Conservation (phyloP, 352 stramenopile species). For the Phytophthora rubi region DNA sequence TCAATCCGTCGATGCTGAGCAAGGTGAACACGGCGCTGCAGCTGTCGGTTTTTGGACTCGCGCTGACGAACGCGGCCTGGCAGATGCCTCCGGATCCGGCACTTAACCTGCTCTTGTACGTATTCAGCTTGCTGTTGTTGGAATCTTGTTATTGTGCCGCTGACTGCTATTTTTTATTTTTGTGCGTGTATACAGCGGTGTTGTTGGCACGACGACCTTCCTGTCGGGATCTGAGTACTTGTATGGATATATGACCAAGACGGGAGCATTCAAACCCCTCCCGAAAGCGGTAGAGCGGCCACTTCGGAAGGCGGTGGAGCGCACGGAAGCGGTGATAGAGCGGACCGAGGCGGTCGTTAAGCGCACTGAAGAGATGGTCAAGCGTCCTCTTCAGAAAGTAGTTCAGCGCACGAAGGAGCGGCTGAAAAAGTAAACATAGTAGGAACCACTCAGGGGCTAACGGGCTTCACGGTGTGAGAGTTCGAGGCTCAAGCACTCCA, state of each 20-base stretch:
- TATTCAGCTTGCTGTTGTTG: slow-evolving; percentile 6
- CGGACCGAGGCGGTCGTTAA: slow-evolving; percentile 38
- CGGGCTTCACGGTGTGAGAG: not conserved
- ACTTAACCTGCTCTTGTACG: slow-evolving; percentile 73
- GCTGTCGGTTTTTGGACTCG: slow-evolving; percentile 73
- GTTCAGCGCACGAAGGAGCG: slow-evolving; percentile 37
- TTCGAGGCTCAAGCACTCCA: not conserved
- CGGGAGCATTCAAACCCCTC: slow-evolving; percentile 67
- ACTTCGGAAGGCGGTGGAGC: slow-evolving; percentile 38
- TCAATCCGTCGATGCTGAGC: slow-evolving; percentile 73
- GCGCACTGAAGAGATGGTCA: slow-evolving; percentile 37
- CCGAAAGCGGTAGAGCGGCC: slow-evolving; percentile 38
- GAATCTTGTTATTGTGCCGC: slow-evolving; percentile 4
- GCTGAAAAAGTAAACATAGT: slow-evolving; percentile 35
- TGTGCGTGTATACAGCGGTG: slow-evolving; percentile 41
- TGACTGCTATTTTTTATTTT: not conserved
- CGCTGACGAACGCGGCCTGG: slow-evolving; percentile 78
- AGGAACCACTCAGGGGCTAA: slow-evolving; percentile 4
- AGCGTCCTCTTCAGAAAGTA: slow-evolving; percentile 26
- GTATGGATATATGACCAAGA: slow-evolving; percentile 77
- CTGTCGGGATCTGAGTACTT: slow-evolving; percentile 80
- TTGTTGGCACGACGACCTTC: slow-evolving; percentile 78
- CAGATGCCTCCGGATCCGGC: slow-evolving; percentile 64
- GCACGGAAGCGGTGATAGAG: slow-evolving; percentile 37
- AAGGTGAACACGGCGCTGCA: slow-evolving; percentile 87